Evolutionary conservation across 2,329 filamentous ascomycete genomes (phyloP).

Genomic region (Tolypocladium paradoxum): DNA sequence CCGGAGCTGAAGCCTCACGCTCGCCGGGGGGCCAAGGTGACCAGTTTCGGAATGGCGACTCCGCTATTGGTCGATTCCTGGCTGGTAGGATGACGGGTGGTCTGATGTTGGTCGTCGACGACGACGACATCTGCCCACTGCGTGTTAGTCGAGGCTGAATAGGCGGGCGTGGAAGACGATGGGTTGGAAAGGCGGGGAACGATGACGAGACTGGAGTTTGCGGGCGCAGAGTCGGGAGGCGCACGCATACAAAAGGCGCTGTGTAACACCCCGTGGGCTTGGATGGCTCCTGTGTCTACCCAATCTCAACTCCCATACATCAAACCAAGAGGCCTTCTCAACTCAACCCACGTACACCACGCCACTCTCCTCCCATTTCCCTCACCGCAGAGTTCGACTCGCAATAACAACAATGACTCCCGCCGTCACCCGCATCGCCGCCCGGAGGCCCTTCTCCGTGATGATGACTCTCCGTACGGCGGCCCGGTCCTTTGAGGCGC

Average conservation of each 20-base stretch:
- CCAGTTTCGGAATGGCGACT: background rate
- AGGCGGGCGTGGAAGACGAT: background rate
- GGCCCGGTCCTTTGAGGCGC: constrained; percentile 22
- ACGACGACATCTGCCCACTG: background rate
- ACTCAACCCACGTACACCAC: background rate
- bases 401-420: constrained; percentile 14
- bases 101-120: background rate
- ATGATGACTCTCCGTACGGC: constrained; percentile 19
- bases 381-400: background rate
- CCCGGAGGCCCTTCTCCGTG: constrained; percentile 24
- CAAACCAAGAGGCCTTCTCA: background rate
- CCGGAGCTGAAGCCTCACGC: background rate
- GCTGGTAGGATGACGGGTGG: background rate
- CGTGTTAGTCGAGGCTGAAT: background rate
- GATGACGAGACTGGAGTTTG: background rate
- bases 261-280: background rate
- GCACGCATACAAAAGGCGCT: background rate
- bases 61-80: background rate
- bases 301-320: background rate
- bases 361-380: background rate
- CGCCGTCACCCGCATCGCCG: constrained; percentile 16
- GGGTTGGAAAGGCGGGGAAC: background rate
- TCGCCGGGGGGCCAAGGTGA: background rate
- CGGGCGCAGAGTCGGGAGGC: background rate
- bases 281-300: background rate